Percentiles rank a stretch among this genome's conserved stretches.
Conservation (phyloP, 2,329 filamentous ascomycete genomes). For the Ophiostoma piceae region DNA sequence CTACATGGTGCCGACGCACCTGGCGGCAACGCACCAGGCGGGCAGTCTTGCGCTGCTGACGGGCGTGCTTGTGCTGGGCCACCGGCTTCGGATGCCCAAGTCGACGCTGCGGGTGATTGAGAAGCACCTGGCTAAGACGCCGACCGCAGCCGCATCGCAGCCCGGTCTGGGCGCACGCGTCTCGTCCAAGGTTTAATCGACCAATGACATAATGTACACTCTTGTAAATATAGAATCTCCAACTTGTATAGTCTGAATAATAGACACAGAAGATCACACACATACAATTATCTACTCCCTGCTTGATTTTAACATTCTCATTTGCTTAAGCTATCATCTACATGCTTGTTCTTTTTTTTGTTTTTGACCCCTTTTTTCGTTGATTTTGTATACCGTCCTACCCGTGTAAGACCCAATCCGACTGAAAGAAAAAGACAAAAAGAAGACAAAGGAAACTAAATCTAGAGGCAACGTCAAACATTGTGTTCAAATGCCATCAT, state of each 20-base stretch:
- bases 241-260: not conserved
- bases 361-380: not conserved
- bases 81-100: constrained; percentile 68
- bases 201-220: constrained; percentile 3
- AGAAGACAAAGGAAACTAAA: not conserved
- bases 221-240: constrained; percentile 16
- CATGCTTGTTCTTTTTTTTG: not conserved
- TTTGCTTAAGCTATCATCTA: not conserved
- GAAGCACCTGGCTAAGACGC: constrained; percentile 37
- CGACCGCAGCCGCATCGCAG: not conserved
- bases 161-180: constrained; percentile 15
- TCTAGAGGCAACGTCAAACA: constrained; percentile 13
- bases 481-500: constrained; percentile 2
- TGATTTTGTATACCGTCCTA: not conserved
- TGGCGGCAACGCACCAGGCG: constrained; percentile 90
- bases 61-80: constrained; percentile 72
- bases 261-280: not conserved
- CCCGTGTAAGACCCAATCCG: not conserved
- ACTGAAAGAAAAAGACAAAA: not conserved
- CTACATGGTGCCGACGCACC: constrained; percentile 83
- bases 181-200: constrained; percentile 16
- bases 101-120: constrained; percentile 57
- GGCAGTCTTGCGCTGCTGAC: constrained; percentile 81
- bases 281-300: not conserved
- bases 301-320: not conserved